Conservation (phyloP, 768 basidiomycete genomes). For the Pleurotus giganteus region DNA sequence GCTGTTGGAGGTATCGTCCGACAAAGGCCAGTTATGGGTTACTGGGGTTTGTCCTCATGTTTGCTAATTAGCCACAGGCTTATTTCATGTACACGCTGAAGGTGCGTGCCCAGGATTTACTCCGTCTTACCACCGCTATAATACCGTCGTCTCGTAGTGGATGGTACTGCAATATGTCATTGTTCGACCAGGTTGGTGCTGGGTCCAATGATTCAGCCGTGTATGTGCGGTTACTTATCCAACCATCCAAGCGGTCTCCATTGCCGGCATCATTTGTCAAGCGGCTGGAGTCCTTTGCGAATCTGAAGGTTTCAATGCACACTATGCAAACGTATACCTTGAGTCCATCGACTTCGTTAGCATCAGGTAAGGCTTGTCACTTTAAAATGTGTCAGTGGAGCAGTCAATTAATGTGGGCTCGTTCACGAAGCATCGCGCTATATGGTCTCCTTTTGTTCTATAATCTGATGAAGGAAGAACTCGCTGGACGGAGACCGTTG, state of each 20-base stretch:
- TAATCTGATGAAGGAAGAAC: constrained; percentile 74
- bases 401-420: neutral
- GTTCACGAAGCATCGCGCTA: constrained; percentile 60
- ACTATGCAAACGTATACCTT: constrained; percentile 70
- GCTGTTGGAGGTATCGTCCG: constrained; percentile 78
- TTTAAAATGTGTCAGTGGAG: neutral
- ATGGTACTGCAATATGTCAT: constrained; percentile 87
- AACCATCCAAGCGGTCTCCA: constrained; percentile 46
- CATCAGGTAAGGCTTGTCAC: constrained; percentile 55
- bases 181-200: constrained; percentile 47
- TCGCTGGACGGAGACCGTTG: constrained; percentile 72
- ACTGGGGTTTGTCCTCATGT: neutral
- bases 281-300: constrained; percentile 67
- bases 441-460: constrained; percentile 88
- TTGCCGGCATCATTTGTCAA: constrained; percentile 80
- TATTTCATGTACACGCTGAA: constrained; percentile 92
- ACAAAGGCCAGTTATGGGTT: constrained; percentile 52
- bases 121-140: constrained; percentile 6
- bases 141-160: constrained; percentile 49
- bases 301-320: constrained; percentile 52
- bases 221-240: constrained; percentile 8
- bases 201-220: neutral
- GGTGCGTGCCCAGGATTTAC: constrained; percentile 34
- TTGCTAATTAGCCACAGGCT: constrained; percentile 35
- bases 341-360: constrained; percentile 75